Conservation (phyloP, 768 basidiomycete species). For the Trametes meyenii region DNA sequence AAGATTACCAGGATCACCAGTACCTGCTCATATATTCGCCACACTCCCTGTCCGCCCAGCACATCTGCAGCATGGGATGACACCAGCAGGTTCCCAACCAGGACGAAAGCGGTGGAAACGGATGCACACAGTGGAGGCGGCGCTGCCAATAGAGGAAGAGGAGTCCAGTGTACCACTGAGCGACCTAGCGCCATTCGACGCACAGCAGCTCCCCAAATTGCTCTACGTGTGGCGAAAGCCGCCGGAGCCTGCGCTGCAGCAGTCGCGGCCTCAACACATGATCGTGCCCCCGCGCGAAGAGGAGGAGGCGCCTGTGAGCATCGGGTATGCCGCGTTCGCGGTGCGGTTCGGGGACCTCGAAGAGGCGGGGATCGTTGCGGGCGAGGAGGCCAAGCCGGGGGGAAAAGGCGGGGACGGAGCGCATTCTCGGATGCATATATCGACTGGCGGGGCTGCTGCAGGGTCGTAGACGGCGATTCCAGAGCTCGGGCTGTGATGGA, state of each 20-base stretch:
- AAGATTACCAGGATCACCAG: background rate
- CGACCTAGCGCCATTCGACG: conserved; percentile 21
- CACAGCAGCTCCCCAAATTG: background rate
- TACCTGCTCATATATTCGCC: background rate
- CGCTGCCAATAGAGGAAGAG: conserved; percentile 11
- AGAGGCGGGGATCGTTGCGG: conserved; percentile 22
- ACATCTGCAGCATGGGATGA: background rate
- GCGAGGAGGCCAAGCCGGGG: conserved; percentile 21
- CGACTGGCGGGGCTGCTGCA: background rate
- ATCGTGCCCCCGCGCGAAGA: conserved; percentile 6
- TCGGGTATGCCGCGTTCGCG: conserved; percentile 26
- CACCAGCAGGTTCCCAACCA: background rate
- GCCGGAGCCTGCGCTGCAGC: conserved; percentile 18
- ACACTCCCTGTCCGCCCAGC: background rate
- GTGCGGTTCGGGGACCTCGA: conserved; percentile 22
- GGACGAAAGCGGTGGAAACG: background rate
- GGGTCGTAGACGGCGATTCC: background rate
- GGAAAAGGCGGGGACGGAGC: conserved; percentile 3
- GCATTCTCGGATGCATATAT: background rate
- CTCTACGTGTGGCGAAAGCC: conserved; percentile 9
- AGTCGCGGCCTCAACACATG: conserved; percentile 25
- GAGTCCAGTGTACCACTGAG: conserved; percentile 27
- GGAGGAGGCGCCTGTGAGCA: conserved; percentile 17
- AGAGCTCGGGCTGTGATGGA: background rate
- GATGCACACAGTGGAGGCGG: background rate